Conservation (phyloP, 208 protist species). For the Vickermania spadyakhi region DNA sequence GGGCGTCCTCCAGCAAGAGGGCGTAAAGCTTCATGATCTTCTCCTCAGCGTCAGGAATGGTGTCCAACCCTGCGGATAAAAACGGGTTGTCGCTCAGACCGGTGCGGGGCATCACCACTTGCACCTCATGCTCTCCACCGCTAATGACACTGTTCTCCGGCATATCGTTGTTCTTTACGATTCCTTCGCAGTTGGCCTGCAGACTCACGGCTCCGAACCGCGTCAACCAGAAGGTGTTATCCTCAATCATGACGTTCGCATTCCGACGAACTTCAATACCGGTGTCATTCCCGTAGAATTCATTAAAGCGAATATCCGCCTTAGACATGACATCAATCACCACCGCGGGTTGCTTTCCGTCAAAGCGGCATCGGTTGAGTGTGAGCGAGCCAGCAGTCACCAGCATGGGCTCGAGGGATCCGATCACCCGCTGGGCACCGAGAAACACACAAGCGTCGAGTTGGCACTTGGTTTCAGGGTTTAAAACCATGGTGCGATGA, state of each 20-base stretch:
- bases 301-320: background rate
- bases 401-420: background rate
- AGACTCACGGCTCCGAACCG: conserved; percentile 3
- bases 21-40: conserved; percentile 1
- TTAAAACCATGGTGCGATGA: conserved; percentile 2
- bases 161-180: conserved; percentile 1
- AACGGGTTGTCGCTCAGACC: background rate
- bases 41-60: conserved; percentile 4
- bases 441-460: conserved; percentile 3
- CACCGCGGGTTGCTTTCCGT: background rate
- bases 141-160: background rate
- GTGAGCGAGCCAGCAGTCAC: background rate
- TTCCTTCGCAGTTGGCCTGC: background rate
- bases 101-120: background rate
- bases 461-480: background rate
- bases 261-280: background rate
- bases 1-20: background rate
- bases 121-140: conserved; percentile 6
- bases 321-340: background rate
- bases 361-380: background rate
- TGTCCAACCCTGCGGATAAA: background rate
- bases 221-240: conserved; percentile 1
- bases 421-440: background rate
- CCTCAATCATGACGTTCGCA: background rate
- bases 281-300: background rate